Evolutionary conservation across 2,329 filamentous ascomycete genomes (phyloP).

Genomic region (Oidium heveae): DNA sequence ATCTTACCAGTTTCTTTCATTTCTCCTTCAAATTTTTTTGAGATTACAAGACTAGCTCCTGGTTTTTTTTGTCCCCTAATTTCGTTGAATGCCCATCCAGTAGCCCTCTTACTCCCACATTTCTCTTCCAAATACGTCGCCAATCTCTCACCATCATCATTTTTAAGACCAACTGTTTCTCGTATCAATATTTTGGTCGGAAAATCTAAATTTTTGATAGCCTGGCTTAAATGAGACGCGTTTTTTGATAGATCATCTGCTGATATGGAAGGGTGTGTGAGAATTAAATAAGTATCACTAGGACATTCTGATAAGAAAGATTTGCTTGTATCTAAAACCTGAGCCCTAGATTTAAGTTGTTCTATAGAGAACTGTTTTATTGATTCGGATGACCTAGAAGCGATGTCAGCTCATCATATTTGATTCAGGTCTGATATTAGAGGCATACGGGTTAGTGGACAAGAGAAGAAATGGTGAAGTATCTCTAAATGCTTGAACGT

Average conservation of each 20-base stretch:
- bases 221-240: conserved; percentile 23
- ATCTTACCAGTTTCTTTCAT: conserved; percentile 19
- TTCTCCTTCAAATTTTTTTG: conserved; percentile 12
- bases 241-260: conserved; percentile 36
- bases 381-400: conserved; percentile 5
- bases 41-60: conserved; percentile 4
- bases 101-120: conserved; percentile 18
- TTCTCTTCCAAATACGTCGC: conserved; percentile 20
- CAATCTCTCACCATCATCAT: conserved; percentile 18
- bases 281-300: conserved; percentile 50
- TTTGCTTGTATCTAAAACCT: conserved; percentile 7
- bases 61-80: not conserved
- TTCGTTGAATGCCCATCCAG: not conserved
- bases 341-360: conserved; percentile 8
- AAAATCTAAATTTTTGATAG: conserved; percentile 4
- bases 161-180: conserved; percentile 27
- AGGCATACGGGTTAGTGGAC: conserved; percentile 27
- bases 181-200: conserved; percentile 17
- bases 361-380: conserved; percentile 3
- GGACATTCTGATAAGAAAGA: conserved; percentile 40
- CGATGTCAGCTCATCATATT: not conserved
- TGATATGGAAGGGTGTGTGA: conserved; percentile 52
- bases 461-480: conserved; percentile 76
- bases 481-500: conserved; percentile 51
- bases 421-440: not conserved